Evolutionary conservation across 768 basidiomycete genomes (phyloP).

Genomic region (Basidioascus undulatus): DNA sequence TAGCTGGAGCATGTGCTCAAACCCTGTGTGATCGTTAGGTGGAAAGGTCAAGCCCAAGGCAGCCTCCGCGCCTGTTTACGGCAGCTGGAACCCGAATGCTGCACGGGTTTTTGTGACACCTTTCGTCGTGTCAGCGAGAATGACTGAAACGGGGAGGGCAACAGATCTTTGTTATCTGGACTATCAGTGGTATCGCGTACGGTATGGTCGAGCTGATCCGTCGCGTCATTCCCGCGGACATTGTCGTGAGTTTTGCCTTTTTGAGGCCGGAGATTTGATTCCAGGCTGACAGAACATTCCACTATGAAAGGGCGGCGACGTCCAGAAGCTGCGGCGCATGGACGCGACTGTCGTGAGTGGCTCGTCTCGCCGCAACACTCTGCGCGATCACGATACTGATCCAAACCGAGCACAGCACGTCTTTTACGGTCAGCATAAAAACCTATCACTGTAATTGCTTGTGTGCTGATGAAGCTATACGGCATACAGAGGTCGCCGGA

Average conservation of each 20-base stretch:
- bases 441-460: too few species aligned
- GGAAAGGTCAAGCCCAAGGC: neutral
- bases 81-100: conserved; percentile 11
- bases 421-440: too few species aligned
- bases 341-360: conserved; percentile 13
- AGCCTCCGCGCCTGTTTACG: conserved; percentile 12
- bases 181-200: conserved; percentile 13
- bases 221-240: conserved; percentile 12
- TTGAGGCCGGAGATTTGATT: too few species aligned
- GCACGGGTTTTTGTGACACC: too few species aligned
- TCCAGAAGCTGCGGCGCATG: conserved; percentile 12
- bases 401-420: too few species aligned
- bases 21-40: neutral
- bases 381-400: too few species aligned
- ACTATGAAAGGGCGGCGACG: conserved; percentile 15
- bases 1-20: conserved; percentile 6
- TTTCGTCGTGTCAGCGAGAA: too few species aligned
- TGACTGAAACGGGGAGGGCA: too few species aligned
- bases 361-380: too few species aligned
- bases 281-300: too few species aligned
- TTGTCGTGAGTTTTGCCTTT: neutral
- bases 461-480: too few species aligned
- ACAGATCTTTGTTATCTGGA: conserved; percentile 13
- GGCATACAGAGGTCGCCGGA: conserved; percentile 17
- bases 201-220: conserved; percentile 17